These are phyloP conservation scores for Phytophthora palmivora DNA, from an alignment of 352 stramenopile genomes.

Conservation along the genomic window DNA sequence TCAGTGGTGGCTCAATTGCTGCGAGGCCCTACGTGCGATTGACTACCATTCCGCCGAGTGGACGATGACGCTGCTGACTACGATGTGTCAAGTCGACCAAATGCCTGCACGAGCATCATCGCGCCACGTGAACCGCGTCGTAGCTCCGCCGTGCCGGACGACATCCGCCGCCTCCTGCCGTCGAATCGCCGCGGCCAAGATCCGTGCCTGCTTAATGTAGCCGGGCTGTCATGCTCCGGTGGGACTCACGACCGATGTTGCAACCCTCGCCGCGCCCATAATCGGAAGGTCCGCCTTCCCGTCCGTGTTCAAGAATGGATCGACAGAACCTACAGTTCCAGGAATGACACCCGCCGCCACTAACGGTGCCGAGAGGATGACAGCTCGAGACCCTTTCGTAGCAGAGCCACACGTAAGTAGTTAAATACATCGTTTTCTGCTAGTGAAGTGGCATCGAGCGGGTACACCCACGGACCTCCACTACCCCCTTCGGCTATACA, in stretches of 20 bases:
- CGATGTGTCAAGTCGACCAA: no score
- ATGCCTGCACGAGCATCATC: no score
- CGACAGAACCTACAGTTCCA: background rate
- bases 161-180: no score
- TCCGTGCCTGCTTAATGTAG: constrained; percentile 9
- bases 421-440: background rate
- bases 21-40: constrained; percentile 8
- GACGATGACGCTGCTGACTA: constrained; percentile 4
- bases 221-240: constrained; percentile 6
- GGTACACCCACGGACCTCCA: background rate
- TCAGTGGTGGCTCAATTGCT: constrained; percentile 1
- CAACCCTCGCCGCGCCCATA: background rate
- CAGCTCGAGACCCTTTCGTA: background rate
- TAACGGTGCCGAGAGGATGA: background rate
- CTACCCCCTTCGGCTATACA: no score
- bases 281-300: background rate
- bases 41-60: constrained; percentile 4
- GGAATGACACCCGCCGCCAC: background rate
- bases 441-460: background rate
- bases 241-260: background rate
- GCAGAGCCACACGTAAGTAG: background rate
- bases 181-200: constrained; percentile 7
- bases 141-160: constrained; percentile 1
- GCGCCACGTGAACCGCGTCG: background rate
- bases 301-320: background rate